phyloP scores from a whole-genome alignment of 805 yeast species.

The Saturnispora saitoi region DNA sequence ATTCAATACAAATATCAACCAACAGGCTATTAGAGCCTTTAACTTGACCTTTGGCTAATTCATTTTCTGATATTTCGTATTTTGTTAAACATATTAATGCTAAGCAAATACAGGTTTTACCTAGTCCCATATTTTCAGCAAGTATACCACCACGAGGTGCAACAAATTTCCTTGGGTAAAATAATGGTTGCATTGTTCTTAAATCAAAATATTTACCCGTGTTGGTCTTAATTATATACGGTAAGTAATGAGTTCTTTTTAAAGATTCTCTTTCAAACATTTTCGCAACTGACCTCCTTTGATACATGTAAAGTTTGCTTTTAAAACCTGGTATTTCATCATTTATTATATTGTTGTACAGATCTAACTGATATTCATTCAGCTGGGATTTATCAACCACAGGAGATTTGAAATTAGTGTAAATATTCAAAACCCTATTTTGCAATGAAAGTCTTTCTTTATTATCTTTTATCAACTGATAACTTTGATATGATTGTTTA shows the following conservation, averaged over 20 bases:
- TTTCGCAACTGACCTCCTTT: constrained; percentile 48
- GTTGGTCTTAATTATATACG: constrained; percentile 14
- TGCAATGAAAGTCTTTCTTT: background rate
- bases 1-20: constrained; percentile 34
- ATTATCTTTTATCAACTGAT: background rate
- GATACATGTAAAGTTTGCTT: constrained; percentile 48
- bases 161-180: constrained; percentile 33
- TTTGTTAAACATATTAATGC: constrained; percentile 49
- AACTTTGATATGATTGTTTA: constrained; percentile 13
- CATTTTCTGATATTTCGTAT: constrained; percentile 37
- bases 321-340: constrained; percentile 38
- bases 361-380: constrained; percentile 17
- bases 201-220: constrained; percentile 30
- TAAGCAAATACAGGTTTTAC: constrained; percentile 53
- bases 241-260: constrained; percentile 20
- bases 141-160: constrained; percentile 55
- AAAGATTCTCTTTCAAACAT: constrained; percentile 48
- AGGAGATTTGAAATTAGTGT: constrained; percentile 31
- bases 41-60: constrained; percentile 24
- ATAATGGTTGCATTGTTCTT: constrained; percentile 23
- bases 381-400: constrained; percentile 15
- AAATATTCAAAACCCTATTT: constrained; percentile 24
- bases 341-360: constrained; percentile 20
- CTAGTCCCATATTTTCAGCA: constrained; percentile 64
- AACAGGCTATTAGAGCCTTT: background rate